Percentiles rank a stretch among this genome's conserved stretches.
Conservation (phyloP, 106 monocot species). For the Acorus calamus region DNA sequence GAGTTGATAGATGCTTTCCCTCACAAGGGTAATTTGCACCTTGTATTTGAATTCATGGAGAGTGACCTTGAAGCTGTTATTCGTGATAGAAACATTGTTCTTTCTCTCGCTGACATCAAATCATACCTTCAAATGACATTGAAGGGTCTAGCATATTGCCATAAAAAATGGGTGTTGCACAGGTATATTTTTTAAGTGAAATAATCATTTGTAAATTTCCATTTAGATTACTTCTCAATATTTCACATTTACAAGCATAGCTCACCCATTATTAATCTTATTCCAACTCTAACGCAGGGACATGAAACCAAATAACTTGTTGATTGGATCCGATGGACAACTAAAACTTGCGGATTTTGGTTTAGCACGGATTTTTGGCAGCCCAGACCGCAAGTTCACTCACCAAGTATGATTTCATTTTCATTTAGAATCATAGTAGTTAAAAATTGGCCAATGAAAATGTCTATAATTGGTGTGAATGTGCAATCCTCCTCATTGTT, state of each 20-base stretch:
- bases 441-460: too few species aligned
- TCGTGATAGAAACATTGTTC: conserved; percentile 84
- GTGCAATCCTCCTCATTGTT: too few species aligned
- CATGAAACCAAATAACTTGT: conserved; percentile 96
- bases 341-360: conserved; percentile 98
- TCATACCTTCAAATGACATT: conserved; percentile 94
- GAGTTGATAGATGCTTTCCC: conserved; percentile 92
- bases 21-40: conserved; percentile 91
- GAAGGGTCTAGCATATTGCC: conserved; percentile 78
- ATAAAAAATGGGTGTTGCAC: conserved; percentile 93
- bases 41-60: conserved; percentile 99
- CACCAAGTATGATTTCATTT: conserved; percentile 48
- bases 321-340: conserved; percentile 87
- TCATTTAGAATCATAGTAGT: not conserved
- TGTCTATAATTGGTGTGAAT: too few species aligned
- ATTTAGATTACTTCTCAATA: not conserved
- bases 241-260: not conserved
- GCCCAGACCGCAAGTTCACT: conserved; percentile 85
- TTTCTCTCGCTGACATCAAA: conserved; percentile 88
- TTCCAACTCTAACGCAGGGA: conserved; percentile 32
- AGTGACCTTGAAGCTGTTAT: conserved; percentile 96
- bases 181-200: conserved; percentile 33
- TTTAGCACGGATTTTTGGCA: conserved; percentile 92
- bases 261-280: too few species aligned
- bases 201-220: not conserved